Evolutionary conservation across 2,329 filamentous ascomycete species (phyloP).

Genomic region (Diaporthe sp.): DNA sequence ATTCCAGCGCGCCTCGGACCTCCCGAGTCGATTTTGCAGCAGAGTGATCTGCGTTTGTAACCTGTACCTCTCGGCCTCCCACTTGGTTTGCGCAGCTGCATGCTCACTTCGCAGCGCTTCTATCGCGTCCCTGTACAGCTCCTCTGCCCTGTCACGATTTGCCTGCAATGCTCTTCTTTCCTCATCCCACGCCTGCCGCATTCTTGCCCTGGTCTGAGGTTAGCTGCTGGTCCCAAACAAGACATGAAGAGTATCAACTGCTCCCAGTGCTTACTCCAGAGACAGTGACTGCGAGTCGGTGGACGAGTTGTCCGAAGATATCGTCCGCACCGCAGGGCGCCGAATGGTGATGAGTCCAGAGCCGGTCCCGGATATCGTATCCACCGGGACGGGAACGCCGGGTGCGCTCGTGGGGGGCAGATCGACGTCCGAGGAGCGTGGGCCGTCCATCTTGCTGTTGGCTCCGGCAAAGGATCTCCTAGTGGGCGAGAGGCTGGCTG

Average conservation of each 20-base stretch:
- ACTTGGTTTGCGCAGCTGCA: conserved; percentile 22
- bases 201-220: conserved; percentile 40
- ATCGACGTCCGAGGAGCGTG: conserved; percentile 31
- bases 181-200: conserved; percentile 62
- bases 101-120: conserved; percentile 32
- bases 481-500: conserved; percentile 47
- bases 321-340: conserved; percentile 28
- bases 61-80: conserved; percentile 49
- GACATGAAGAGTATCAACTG: neutral
- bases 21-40: conserved; percentile 37
- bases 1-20: conserved; percentile 31
- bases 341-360: conserved; percentile 34
- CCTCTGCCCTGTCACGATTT: conserved; percentile 62
- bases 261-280: conserved; percentile 29
- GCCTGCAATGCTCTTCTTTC: conserved; percentile 65
- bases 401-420: conserved; percentile 4
- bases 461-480: conserved; percentile 31
- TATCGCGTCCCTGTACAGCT: conserved; percentile 53
- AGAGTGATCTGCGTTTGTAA: conserved; percentile 39
- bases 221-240: neutral
- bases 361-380: conserved; percentile 33
- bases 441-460: conserved; percentile 17
- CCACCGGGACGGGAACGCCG: conserved; percentile 31
- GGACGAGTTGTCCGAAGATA: conserved; percentile 11
- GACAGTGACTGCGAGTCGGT: conserved; percentile 24